A percentile compares a stretch with the other conserved stretches of the same genome.
These are phyloP conservation scores for Stagonosporopsis vannaccii DNA, from an alignment of 2,329 filamentous ascomycete genomes.

Conservation along the genomic window DNA sequence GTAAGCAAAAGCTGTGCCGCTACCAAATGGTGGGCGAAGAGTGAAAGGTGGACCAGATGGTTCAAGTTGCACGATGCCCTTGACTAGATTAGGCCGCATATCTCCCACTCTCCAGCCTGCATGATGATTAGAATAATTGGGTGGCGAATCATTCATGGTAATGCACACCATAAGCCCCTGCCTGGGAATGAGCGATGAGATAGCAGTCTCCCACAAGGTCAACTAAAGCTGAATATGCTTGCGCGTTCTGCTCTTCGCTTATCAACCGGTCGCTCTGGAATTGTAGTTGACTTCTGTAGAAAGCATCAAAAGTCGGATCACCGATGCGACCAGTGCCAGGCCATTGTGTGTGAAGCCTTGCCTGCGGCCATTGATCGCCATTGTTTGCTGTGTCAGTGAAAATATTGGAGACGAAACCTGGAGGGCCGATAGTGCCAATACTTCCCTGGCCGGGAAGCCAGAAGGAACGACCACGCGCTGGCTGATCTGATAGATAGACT, in stretches of 20 bases:
- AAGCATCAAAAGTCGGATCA: not conserved
- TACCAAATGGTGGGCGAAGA: constrained; percentile 11
- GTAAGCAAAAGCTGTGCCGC: constrained; percentile 23
- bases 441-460: constrained; percentile 29
- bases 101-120: constrained; percentile 58
- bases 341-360: constrained; percentile 55
- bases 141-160: no score
- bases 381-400: constrained; percentile 18
- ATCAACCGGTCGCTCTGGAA: constrained; percentile 39
- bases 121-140: not conserved
- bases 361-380: constrained; percentile 49
- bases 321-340: constrained; percentile 27
- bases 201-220: constrained; percentile 52
- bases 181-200: constrained; percentile 60
- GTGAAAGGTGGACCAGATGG: constrained; percentile 63
- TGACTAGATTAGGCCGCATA: constrained; percentile 56
- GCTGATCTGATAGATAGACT: constrained; percentile 58
- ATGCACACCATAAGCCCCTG: constrained; percentile 51
- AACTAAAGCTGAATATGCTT: constrained; percentile 54
- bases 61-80: constrained; percentile 60
- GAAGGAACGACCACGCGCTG: constrained; percentile 54
- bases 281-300: constrained; percentile 49
- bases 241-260: constrained; percentile 42
- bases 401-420: constrained; percentile 2
- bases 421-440: constrained; percentile 13